Evolutionary conservation across 768 basidiomycete genomes (phyloP), one percentile per base, ranked within the genome.

Genomic region (Lentinula guzmanii): DNA sequence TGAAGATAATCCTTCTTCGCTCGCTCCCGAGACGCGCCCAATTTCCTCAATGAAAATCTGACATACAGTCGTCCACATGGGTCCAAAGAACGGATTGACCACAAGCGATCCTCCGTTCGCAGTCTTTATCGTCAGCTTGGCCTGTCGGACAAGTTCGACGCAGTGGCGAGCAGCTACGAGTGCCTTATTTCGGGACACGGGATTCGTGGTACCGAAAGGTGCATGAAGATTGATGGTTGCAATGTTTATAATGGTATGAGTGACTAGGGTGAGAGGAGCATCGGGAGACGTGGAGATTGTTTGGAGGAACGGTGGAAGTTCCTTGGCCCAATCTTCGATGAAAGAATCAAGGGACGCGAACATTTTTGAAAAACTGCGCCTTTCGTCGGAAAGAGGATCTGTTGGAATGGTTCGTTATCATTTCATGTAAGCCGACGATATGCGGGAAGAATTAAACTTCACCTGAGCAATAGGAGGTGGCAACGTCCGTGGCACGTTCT

Each of bases 221-320:
- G 58, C 63, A 39, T 71, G 67, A 13, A 74, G 65, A 52, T 69
- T 69, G 45, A 71, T 66, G 1, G 64, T 64, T 31, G 71, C 71
- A 13, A 65, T 55, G n/a, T 66, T 65, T 16, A 69, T 65, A 42
- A 74, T 61, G 16, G 67, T 69, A 51, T 70, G 71, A 28, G 69
- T 71, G 37, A 69, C 63, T 10, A 69, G 57, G n/a, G 66, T 54
- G 52, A 62, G 51, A 4, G 68, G 64, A 24, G 37, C 37, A 39
- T 39, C 37, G 37, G 28, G 3, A 28, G 28, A 28, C 28, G 28
- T 28, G 28, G 28, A 3, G 28, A 28, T 28, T 28, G 28, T 28
- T 28, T 28, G 28, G 52, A 33, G 16, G 24, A 63, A 33, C 13
- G 59, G 62, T 43, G 48, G 28, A 31, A 63, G 63, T 6, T 34